Evolutionary conservation across 2,329 filamentous ascomycete genomes (phyloP), one percentile per base, ranked within the genome.

Genomic region (Fusarium luffae): DNA sequence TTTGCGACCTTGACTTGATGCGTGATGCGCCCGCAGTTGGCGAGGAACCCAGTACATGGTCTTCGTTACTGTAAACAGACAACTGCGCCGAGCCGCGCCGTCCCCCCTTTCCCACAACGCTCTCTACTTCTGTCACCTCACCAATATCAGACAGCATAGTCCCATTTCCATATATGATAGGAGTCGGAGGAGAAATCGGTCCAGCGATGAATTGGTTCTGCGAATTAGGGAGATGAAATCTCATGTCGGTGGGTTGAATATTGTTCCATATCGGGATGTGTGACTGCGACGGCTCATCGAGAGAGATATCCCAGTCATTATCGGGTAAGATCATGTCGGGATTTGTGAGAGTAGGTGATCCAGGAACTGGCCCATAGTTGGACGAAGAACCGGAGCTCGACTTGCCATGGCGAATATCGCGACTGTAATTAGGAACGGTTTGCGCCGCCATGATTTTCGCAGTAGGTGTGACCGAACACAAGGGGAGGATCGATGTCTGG

Each of bases 301-400:
- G 82, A 77, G 85, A 83, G 76, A 86, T 80, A 78, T 86, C 77
- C 78, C 85, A 85, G 70, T 89, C 88, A 76, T 90, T 89, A 77
- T 92, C 90, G 65, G 94, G 94, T 54, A 98, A 83, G 75, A 98
- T 97, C 93, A 97, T 94, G 79, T 97, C 94, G 54, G 94, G 93
- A 79, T 97, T 97, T 59, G 93, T 97, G 75, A 98, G 84, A 4
- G 94, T 97, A 48, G 94, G 94, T 63, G 93, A 97, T 14, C 89
- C 89, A 69, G 92, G 90, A 61, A 85, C 80, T 46, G 84, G 77
- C 19, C 82, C 79, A 72, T 86, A 85, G 37, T 79, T 77, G 68
- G 78, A 65, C 37, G 74, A 74, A 46, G 68, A 59, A 66, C 73
- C 59, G 52, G 70, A 59, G 69, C 74, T 59, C 21, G 69, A 69